Percentiles rank a stretch among this genome's conserved stretches.
Conservation (phyloP, 352 stramenopile genomes). For the Phytophthora fragariaefolia region DNA sequence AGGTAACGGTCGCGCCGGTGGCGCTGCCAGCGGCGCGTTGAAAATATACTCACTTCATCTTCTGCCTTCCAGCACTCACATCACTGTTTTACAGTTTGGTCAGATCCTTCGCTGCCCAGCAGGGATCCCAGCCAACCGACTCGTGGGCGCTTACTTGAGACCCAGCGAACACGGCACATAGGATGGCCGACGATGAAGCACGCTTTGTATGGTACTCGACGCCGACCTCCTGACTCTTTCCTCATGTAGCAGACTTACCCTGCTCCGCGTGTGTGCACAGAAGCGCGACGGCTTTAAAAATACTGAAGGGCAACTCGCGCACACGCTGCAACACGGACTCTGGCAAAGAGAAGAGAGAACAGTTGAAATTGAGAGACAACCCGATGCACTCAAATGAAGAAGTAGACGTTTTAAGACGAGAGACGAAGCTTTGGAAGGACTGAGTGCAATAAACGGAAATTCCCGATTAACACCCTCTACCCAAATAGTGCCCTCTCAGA, state of each 20-base stretch:
- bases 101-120: constrained; percentile 14
- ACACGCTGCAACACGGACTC: constrained; percentile 8
- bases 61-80: no score
- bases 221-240: constrained; percentile 17
- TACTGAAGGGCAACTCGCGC: constrained; percentile 3
- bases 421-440: no score
- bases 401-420: no score
- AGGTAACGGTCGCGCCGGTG: no score
- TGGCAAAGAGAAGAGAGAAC: constrained; percentile 11
- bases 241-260: constrained; percentile 6
- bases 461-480: no score
- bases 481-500: no score
- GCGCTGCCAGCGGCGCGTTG: no score
- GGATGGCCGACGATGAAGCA: not conserved
- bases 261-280: constrained; percentile 9
- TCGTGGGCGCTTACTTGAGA: not conserved
- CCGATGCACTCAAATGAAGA: no score
- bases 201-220: constrained; percentile 10
- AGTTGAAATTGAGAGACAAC: constrained; percentile 18
- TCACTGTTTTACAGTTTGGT: no score
- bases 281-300: constrained; percentile 3
- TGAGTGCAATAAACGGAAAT: no score
- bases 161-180: not conserved
- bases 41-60: no score
- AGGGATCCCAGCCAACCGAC: constrained; percentile 5